Percentiles rank a stretch among this genome's conserved stretches.
These are phyloP conservation scores for Xenosphaeropsis pyriputrescens DNA, from an alignment of 2,329 filamentous ascomycete genomes.

Conservation along the genomic window DNA sequence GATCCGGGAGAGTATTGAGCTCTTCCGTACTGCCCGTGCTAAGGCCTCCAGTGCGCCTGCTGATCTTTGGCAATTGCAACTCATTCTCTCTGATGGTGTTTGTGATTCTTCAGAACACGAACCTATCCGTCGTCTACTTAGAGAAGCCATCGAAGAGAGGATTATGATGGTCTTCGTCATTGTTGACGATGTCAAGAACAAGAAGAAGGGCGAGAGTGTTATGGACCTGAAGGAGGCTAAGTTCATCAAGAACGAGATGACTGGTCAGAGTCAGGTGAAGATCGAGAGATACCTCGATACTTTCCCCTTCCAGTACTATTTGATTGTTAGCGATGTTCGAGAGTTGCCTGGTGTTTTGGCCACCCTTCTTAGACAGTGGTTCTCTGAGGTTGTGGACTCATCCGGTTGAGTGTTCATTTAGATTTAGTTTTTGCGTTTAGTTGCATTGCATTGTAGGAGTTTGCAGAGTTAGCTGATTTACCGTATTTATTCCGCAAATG, in stretches of 20 bases:
- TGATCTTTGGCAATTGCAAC: constrained; percentile 88
- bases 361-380: constrained; percentile 87
- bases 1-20: constrained; percentile 60
- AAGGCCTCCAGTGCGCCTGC: constrained; percentile 30
- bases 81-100: constrained; percentile 88
- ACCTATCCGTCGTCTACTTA: constrained; percentile 63
- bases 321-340: constrained; percentile 83
- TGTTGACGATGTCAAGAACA: constrained; percentile 52
- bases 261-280: constrained; percentile 50
- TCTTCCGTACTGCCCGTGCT: constrained; percentile 63
- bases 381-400: constrained; percentile 46
- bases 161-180: constrained; percentile 99
- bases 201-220: constrained; percentile 50
- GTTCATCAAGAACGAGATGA: constrained; percentile 52
- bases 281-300: constrained; percentile 87
- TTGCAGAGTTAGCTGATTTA: no score
- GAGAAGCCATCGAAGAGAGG: constrained; percentile 79
- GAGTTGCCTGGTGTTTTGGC: constrained; percentile 84
- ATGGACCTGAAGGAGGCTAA: constrained; percentile 78
- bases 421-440: no score
- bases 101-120: constrained; percentile 74
- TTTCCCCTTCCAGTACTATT: constrained; percentile 94
- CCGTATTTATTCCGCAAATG: no score
- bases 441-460: no score
- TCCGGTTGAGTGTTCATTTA: no score